Base-by-base conservation (phyloP, 1,139 yeast species). In the Casaregolazyma suthepensis region DNA sequence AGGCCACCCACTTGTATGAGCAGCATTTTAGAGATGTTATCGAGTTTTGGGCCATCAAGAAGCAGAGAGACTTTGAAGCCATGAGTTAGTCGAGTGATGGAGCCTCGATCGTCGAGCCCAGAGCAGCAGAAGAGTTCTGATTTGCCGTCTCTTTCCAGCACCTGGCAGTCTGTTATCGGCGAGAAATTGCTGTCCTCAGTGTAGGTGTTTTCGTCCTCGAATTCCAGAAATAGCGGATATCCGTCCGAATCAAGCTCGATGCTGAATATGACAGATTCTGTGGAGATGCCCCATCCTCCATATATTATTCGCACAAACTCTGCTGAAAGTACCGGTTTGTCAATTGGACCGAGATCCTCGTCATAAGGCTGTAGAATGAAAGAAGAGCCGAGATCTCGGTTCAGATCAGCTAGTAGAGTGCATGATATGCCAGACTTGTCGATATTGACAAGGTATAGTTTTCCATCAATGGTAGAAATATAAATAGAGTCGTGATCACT, bases 361-460 rank as follows among this genome's bases (percentile, higher is more conserved):
- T 52, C 54, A 40, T 42, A 52, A 4, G 51, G 15, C 37, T 53
- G 52, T 12, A 53, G 43, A 15, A 46, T 43, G 48, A 62, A 58
- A 4, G 60, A 45, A 31, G 50, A 45, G 2, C 65, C 65, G 12
- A 59, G 31, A 42, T 52, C 56, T 2, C 52, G 46, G 2, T 47
- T 47, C 40, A 55, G 52, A 20, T 52, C 50, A 9, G 55, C 43
- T 9, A 50, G 46, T 15, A 42, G 49, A 15, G 37, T 31, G 31
- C 17, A 37, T 17, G 26, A 37, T 40, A 57, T 43, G 5, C 40
- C 46, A 15, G 40, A 45, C 17, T 43, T 45, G 19, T 51, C 52
- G 1, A 59, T 56, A 6, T 38, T 44, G 18, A 61, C 57, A 2
- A 45, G 42, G 38, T 54, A 57, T 5, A 61, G 40, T 13, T 37